Base-by-base conservation (phyloP, 345 rosid species). In the Salix suchowensis region DNA sequence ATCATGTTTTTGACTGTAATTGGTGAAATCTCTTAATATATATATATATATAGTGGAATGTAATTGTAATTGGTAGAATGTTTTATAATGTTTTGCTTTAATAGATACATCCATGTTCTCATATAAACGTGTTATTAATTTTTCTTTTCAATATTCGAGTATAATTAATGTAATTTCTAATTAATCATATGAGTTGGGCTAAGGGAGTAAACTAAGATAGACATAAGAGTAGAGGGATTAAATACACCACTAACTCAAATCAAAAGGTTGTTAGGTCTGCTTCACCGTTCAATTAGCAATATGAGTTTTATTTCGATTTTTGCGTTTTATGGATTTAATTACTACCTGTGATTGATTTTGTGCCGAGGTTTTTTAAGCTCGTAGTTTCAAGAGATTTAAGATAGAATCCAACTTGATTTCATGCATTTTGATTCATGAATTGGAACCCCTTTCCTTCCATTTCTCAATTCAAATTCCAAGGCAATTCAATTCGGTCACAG, bases 241-340 rank as follows among this genome's bases (percentile, higher is more conserved):
- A 21, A 54, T 0, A 7, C 24, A 21, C 12, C 4, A 21, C 11
- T 54, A 2, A 54, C 21, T 10, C 4, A 54, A 7, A 54, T 54
- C 26, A 21, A 21, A 54, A 6, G 54, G 50, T 1, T n/a, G 10
- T 32, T 48, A 30, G 60, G 30, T 72, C 32, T 58, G 71, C 73
- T 74, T 77, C 58, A 54, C 58, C 74, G 67, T 70, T 73, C 80
- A 70, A 80, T 67, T 76, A 78, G 75, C 81, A 44, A 65, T 23
- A 77, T 65, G 71, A 4, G 4, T 9, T 54, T 54, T 9, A n/a
- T 34, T 30, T 26, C n/a, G 42, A 40, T 7, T 24, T 40, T 34
- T 64, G 64, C 48, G 6, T 75, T 39, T 67, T 66, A 55, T 76
- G 67, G 50, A 64, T 71, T 54, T 62, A 39, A 39, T 54, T n/a